Base-by-base conservation (phyloP, 2,329 filamentous ascomycete species). In the Diaporthe helianthi region DNA sequence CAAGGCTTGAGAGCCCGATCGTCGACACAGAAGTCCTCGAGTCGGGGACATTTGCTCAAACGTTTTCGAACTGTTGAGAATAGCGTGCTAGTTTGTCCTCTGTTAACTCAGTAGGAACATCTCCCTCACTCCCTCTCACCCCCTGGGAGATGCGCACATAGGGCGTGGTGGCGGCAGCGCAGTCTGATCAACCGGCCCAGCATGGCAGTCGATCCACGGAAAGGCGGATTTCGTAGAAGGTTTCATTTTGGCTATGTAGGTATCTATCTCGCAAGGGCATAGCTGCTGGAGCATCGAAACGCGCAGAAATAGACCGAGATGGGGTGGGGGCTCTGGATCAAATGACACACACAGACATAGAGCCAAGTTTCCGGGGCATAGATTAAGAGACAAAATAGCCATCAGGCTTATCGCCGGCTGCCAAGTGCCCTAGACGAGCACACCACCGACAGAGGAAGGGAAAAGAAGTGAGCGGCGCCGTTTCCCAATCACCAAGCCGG, bases 401-500 rank as follows among this genome's bases (percentile, higher is more conserved):
- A 33, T 22, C 22, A 38, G 63, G 3, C 15, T 53, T 38, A 22
- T 36, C 24, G 22, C 29, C 6, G 22, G 33, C 22, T 41, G 46
- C 19, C 5, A 3, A 44, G 5, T 13, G 12, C 41, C 33, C 3
- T 4, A 4, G 53, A 31, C 7, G 7, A 33, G 6, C 41, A 46
- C 17, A 29, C 24, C 49, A 29, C 26, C 19, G 9, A 55, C 38
- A 12, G 26, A n/a, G 13, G 17, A 4, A n/a, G 13, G 15, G n/a
- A 22, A 17, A 12, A 4, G 26, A 53, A 17, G 24, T 29, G 19
- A 46, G 22, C 13, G n/a, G 22, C 33, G 49, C 24, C 19, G 9
- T 53, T 53, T 64, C 61, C 29, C 38, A 22, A 41, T 73, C 69
- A 79, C 79, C 80, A 81, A 69, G 72, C 75, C 29, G 76, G 77